Evolutionary conservation across 2,329 filamentous ascomycete genomes (phyloP), one percentile per base, ranked within the genome.

Genomic region (Ascochyta viciae-villosae): DNA sequence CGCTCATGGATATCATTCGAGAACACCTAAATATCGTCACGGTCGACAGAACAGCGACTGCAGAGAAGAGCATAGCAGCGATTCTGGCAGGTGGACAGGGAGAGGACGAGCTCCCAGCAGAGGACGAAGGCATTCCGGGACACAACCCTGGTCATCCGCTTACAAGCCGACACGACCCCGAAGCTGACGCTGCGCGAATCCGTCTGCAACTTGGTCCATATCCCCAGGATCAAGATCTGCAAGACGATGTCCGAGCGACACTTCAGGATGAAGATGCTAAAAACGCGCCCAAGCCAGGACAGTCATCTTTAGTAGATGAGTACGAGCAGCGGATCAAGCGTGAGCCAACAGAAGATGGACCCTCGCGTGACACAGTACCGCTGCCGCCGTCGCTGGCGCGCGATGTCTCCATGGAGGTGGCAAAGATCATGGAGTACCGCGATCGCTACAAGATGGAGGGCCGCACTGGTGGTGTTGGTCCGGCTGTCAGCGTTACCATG

Each of bases 371-470:
- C 15, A 89, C 93, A 23, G 85, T 98, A 22, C 94, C 95, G 2
- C 86, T 96, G 22, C 95, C 95, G 1, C 90, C 92, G 5, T 96
- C 94, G 0, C 86, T 92, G 16, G 92, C 92, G 3, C 85, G 93
- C 58, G 95, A 99, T 67, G 92, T 99, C 7, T 87, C 91, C 26
- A 91, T 97, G 80, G 95, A 98, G 75, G 92, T 98, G 67, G 91
- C 95, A 70, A 95, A 94, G 73, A 87, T 98, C 9, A 91, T 92
- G 62, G 95, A 99, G 75, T 91, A 96, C 69, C 87, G 95, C 22
- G 94, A 98, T 69, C 86, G 94, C 16, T 96, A 97, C 74, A 89
- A 87, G 71, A 94, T 98, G 54, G 91, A 96, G 57, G 87, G 88
- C 19, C 86, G 90, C 31, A 94, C 90, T 12, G 91, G 92, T 15